A percentile compares a stretch with the other conserved stretches of the same genome.
Evolutionary conservation across 306 rosid species (phyloP).

Genomic region (Vicia sativa): DNA sequence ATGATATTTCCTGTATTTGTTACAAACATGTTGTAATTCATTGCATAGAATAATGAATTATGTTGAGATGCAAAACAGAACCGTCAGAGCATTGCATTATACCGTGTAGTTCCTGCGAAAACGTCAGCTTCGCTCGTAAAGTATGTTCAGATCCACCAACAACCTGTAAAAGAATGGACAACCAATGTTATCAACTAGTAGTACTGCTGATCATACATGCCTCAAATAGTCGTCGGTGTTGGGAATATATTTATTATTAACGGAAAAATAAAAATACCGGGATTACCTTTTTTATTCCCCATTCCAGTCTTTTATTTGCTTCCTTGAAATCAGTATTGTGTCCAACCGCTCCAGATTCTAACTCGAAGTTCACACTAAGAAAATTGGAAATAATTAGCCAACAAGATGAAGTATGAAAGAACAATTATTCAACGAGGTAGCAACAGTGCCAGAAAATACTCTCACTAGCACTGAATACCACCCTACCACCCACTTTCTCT

Average conservation of each 20-base stretch:
- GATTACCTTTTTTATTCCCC: slow-evolving; percentile 85
- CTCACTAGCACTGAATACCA: neutral
- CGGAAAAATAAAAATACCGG: neutral
- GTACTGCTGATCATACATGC: slow-evolving; percentile 4
- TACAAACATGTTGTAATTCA: slow-evolving; percentile 26
- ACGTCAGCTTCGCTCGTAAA: slow-evolving; percentile 77
- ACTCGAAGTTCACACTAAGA: slow-evolving; percentile 77
- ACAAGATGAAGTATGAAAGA: slow-evolving; percentile 10
- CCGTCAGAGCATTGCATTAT: slow-evolving; percentile 31
- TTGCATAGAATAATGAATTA: slow-evolving; percentile 15
- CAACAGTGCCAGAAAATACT: neutral
- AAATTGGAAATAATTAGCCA: slow-evolving; percentile 43
- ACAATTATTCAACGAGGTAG: slow-evolving; percentile 11
- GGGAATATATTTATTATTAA: neutral
- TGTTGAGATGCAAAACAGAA: too few relatives aligned
- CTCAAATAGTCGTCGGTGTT: too few relatives aligned
- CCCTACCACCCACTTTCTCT: neutral
- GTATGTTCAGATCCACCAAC: slow-evolving; percentile 97
- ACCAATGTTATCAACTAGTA: slow-evolving; percentile 27
- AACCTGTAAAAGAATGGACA: slow-evolving; percentile 56
- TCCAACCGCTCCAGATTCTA: slow-evolving; percentile 88
- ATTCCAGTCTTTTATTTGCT: slow-evolving; percentile 79
- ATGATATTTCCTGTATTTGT: slow-evolving; percentile 69
- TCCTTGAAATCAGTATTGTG: slow-evolving; percentile 85
- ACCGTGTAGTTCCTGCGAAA: slow-evolving; percentile 87